Evolutionary conservation across 768 basidiomycete genomes (phyloP), one percentile per base, ranked within the genome.

Genomic region (Boletus reticulatus): DNA sequence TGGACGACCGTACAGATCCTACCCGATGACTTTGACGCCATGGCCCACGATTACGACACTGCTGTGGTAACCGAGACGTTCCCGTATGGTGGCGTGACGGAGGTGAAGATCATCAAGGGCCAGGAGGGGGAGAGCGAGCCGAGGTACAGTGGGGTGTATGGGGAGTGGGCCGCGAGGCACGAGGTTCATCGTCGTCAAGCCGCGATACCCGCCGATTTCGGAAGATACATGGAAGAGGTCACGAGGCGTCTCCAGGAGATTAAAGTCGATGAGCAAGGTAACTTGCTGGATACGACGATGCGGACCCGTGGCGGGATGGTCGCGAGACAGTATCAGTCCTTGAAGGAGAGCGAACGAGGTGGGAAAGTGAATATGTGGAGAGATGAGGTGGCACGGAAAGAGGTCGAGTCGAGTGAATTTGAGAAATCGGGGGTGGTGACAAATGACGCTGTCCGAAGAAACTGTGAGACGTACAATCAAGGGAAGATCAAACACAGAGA

Each of bases 341-440:
- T 27, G 60, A 52, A 58, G 67, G 54, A 60, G 53, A 52, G 51
- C 8, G 66, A 42, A 22, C 57, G 48, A 17, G 67, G 54, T 20
- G 59, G 59, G 8, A 81, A 80, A 44, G 78, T 86, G 51, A 78
- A 74, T 22, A 76, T 75, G 11, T 86, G 84, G 84, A 71, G 82
- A 34, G 80, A 84, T 61, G 78, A 80, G 42, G 79, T 81, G 0
- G 77, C 78, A 5, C 67, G 73, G 27, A 29, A 29, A 48, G 68
- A 64, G 36, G 48, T 51, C 22, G 52, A 16, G 36, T 37, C 32
- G 41, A 56, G 59, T 41, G 70, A 68, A 22, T 62, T 63, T 29
- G 69, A 66, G 41, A 64, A 50, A 29, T 52, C 62, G 20, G 22
- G 45, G 11, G 29, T 43, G 44, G 57, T 19, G 38, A 62, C 48